These are phyloP conservation scores for Colletotrichum lini DNA, from an alignment of 2,329 filamentous ascomycete species.

Conservation along the genomic window DNA sequence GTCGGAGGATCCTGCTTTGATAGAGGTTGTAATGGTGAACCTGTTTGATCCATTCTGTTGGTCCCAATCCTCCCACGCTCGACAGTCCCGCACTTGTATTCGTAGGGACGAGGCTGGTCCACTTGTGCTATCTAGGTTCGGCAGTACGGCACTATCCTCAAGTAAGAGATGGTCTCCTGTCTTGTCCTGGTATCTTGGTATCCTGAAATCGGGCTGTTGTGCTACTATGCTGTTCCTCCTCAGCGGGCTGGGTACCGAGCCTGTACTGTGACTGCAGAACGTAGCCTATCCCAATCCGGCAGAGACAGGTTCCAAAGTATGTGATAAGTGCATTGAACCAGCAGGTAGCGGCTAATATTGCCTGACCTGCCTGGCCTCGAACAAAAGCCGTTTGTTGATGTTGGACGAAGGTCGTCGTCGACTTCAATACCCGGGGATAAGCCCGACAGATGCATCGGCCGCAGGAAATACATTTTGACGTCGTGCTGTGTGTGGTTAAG, in stretches of 20 bases:
- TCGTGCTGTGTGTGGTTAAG: background rate
- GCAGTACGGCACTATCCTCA: constrained; percentile 23
- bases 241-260: constrained; percentile 18
- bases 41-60: constrained; percentile 2
- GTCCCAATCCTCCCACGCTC: constrained; percentile 17
- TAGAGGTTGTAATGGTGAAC: background rate
- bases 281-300: constrained; percentile 15
- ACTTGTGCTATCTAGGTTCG: constrained; percentile 16
- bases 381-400: constrained; percentile 26
- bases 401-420: constrained; percentile 30
- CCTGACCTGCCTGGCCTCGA: constrained; percentile 31
- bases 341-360: constrained; percentile 31
- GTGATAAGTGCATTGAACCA: constrained; percentile 30
- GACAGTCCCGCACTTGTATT: constrained; percentile 21
- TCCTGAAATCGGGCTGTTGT: background rate
- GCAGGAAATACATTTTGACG: constrained; percentile 14
- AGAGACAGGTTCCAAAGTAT: constrained; percentile 20
- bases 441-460: constrained; percentile 18
- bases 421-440: constrained; percentile 23
- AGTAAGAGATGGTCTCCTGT: constrained; percentile 31
- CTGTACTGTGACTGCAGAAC: constrained; percentile 21
- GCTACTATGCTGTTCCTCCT: background rate
- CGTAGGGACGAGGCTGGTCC: constrained; percentile 31
- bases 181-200: constrained; percentile 18
- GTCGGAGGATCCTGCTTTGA: background rate